A percentile compares a stretch with the other conserved stretches of the same genome.
Conservation (phyloP, 352 stramenopile species). For the Phytophthora brassicae region DNA sequence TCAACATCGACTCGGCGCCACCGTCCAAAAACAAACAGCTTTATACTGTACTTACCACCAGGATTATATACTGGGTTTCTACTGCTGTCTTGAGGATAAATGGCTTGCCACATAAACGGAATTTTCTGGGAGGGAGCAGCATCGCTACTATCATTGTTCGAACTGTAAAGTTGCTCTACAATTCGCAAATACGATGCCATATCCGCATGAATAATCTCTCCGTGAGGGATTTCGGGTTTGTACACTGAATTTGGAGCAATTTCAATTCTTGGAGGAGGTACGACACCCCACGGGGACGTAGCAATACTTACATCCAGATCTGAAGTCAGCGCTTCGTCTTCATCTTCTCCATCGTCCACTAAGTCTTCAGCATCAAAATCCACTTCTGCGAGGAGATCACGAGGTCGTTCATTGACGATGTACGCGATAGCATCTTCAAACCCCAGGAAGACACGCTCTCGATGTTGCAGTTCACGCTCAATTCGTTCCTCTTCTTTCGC, state of each 20-base stretch:
- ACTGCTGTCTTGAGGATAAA: conserved; percentile 64
- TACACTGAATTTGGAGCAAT: conserved; percentile 51
- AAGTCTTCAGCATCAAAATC: conserved; percentile 68
- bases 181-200: conserved; percentile 75
- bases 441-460: conserved; percentile 58
- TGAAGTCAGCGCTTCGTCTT: conserved; percentile 36
- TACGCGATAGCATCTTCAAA: conserved; percentile 78
- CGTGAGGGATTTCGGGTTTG: conserved; percentile 63
- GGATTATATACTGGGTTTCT: conserved; percentile 61
- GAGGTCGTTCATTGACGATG: conserved; percentile 68
- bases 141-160: conserved; percentile 7
- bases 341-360: conserved; percentile 70
- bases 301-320: conserved; percentile 31
- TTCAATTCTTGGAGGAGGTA: conserved; percentile 54
- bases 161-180: conserved; percentile 54
- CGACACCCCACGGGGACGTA: conserved; percentile 52
- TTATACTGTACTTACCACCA: conserved; percentile 76
- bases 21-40: conserved; percentile 67
- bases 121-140: neutral
- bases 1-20: conserved; percentile 77
- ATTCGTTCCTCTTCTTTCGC: conserved; percentile 58
- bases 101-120: conserved; percentile 70
- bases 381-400: conserved; percentile 49
- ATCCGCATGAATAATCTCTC: conserved; percentile 60
- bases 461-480: conserved; percentile 44